Evolutionary conservation across 352 stramenopile species (phyloP).

Genomic region (Plasmopara viticola): DNA sequence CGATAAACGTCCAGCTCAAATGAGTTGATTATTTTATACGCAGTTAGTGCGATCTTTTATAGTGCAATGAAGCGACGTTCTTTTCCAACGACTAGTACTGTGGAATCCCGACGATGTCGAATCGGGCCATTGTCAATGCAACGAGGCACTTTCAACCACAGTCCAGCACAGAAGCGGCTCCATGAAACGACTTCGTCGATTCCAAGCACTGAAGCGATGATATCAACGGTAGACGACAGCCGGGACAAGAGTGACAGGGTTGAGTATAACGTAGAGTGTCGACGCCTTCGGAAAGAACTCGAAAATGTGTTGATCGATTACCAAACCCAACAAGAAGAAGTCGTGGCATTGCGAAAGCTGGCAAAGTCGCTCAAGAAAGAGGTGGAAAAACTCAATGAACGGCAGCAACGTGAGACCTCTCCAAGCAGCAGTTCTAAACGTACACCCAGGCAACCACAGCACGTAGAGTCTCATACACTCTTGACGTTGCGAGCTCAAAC

Average conservation of each 20-base stretch:
- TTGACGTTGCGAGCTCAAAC: slow-evolving; percentile 30
- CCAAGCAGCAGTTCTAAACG: not conserved
- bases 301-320: slow-evolving; percentile 38
- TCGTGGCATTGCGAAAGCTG: slow-evolving; percentile 47
- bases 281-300: slow-evolving; percentile 40
- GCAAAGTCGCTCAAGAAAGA: slow-evolving; percentile 50
- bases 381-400: slow-evolving; percentile 37
- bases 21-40: slow-evolving; percentile 17
- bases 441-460: not conserved
- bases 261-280: slow-evolving; percentile 27
- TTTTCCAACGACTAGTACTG: slow-evolving; percentile 1
- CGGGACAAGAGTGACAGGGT: slow-evolving; percentile 3
- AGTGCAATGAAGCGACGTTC: slow-evolving; percentile 20
- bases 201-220: slow-evolving; percentile 6
- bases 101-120: not conserved
- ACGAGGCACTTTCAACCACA: not conserved
- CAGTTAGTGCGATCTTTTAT: slow-evolving; percentile 1
- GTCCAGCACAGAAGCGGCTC: slow-evolving; percentile 9
- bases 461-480: slow-evolving; percentile 26
- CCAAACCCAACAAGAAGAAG: slow-evolving; percentile 51
- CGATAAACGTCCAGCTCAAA: slow-evolving; percentile 5
- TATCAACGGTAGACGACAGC: not conserved
- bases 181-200: slow-evolving; percentile 2
- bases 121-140: not conserved
- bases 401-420: slow-evolving; percentile 6